Conservation (phyloP, 352 stramenopile genomes). For the Pythium insidiosum region DNA sequence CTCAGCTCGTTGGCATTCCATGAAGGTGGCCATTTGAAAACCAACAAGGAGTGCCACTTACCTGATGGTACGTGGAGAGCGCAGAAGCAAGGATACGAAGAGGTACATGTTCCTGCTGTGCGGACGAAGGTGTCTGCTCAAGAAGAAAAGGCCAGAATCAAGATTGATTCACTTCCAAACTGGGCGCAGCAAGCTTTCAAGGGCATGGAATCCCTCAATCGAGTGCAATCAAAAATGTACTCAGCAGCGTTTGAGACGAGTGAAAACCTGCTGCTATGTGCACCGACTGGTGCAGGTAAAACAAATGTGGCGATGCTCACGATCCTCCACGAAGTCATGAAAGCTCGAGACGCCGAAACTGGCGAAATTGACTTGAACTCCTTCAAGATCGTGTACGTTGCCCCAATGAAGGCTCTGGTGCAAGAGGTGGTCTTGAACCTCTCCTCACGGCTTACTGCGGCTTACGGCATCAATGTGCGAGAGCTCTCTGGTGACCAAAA, state of each 20-base stretch:
- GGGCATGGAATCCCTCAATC: conserved; percentile 98
- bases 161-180: conserved; percentile 90
- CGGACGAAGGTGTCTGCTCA: conserved; percentile 58
- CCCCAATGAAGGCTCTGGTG: conserved; percentile 99
- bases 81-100: conserved; percentile 97
- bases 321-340: conserved; percentile 98
- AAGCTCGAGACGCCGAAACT: conserved; percentile 73
- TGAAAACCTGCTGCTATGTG: conserved; percentile 98
- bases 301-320: conserved; percentile 98
- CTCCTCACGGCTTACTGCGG: conserved; percentile 83
- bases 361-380: conserved; percentile 90
- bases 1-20: conserved; percentile 93
- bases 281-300: conserved; percentile 98
- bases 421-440: conserved; percentile 99
- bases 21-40: conserved; percentile 96
- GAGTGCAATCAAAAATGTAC: conserved; percentile 98
- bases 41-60: conserved; percentile 95
- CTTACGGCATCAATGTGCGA: conserved; percentile 93
- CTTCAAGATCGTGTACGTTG: conserved; percentile 99
- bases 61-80: conserved; percentile 95
- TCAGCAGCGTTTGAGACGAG: conserved; percentile 86
- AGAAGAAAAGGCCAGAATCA: conserved; percentile 74
- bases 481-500: conserved; percentile 98
- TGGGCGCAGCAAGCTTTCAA: conserved; percentile 96
- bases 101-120: conserved; percentile 99